Evolutionary conservation across 192 early-diverging fungal genomes (phyloP), one percentile per base, ranked within the genome.

Genomic region (Chytriomyces hyalinus): DNA sequence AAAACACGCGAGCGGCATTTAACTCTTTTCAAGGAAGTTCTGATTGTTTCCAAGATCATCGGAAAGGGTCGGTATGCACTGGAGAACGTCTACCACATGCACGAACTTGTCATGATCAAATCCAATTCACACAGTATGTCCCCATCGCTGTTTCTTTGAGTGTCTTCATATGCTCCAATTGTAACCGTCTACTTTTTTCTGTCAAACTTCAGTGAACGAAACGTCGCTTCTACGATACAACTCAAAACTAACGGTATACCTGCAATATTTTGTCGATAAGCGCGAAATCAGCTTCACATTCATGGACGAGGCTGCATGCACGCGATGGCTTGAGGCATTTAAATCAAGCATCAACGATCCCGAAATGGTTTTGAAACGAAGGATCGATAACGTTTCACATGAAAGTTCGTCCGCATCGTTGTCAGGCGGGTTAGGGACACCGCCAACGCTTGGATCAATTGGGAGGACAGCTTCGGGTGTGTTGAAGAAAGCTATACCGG

Each of bases 1-100:
- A 87, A 87, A 64, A 61, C 80, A 24, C 85, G 84, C 46, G 88
- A 89, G 22, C 76, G 85, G 61, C 84, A 84, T 67, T 69, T 86
- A 6, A 60, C 84, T n/a, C 65, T 89, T 1, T 89, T 85, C 66
- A 78, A 76, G 46, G 88, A 89, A 24, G 69, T 78, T 28, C 61
- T 89, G 57, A 48, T 89, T 36, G 79, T 89, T 6, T 88, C 83
- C 61, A 83, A 89, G 59, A 70, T 78, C 8, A 65, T 82, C 8
- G 65, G 70, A 49, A 79, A 74, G 17, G 78, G 75, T 17, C 64
- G 66, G 45, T 88, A 86, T 64, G 28, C 77, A n/a, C 43, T 86
- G 48, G 86, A 87, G 45, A 61, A 45, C 49, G 73, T 77, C 7
- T 84, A 61, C 66, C 61, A 45, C 20, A 66, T 75, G 73, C 49